Evolutionary conservation across 306 rosid genomes (phyloP).

Genomic region (Prunus campanulata): DNA sequence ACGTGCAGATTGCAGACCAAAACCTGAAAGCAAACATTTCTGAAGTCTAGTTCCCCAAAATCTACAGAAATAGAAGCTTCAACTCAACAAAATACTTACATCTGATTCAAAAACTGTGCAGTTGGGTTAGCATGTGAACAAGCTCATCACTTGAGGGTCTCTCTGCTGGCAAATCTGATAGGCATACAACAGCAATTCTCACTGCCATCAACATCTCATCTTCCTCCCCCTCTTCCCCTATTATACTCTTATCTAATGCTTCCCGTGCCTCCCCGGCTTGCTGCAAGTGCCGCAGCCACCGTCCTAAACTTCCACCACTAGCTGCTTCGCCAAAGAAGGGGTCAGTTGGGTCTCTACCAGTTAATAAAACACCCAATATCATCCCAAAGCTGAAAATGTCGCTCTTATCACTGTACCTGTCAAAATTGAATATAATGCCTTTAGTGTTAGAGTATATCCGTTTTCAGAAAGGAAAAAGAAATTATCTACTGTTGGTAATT

Average conservation of each 20-base stretch:
- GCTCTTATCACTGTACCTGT: slow-evolving; percentile 88
- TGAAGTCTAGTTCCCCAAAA: slow-evolving; percentile 13
- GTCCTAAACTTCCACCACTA: slow-evolving; percentile 74
- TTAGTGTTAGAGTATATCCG: neutral
- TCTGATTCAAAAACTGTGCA: slow-evolving; percentile 78
- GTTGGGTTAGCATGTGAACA: slow-evolving; percentile 97
- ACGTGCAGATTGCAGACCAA: slow-evolving; percentile 4
- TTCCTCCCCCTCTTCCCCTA: slow-evolving; percentile 89
- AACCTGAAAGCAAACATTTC: slow-evolving; percentile 23
- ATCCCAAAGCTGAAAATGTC: slow-evolving; percentile 95
- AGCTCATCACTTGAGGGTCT: slow-evolving; percentile 98
- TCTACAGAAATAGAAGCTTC: slow-evolving; percentile 32
- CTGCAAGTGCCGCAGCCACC: slow-evolving; percentile 86
- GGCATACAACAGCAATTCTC: slow-evolving; percentile 85
- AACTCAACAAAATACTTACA: slow-evolving; percentile 18
- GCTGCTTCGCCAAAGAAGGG: slow-evolving; percentile 82
- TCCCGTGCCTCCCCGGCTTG: slow-evolving; percentile 78
- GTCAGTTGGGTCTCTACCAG: slow-evolving; percentile 77
- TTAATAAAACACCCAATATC: slow-evolving; percentile 73
- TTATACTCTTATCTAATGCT: slow-evolving; percentile 75
- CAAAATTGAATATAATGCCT: slow-evolving; percentile 20
- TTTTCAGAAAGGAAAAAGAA: neutral
- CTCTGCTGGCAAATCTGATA: slow-evolving; percentile 83
- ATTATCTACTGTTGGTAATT: neutral
- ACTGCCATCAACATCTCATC: slow-evolving; percentile 98